Base-by-base conservation (phyloP, 345 rosid species). In the Boechera divaricarpa region DNA sequence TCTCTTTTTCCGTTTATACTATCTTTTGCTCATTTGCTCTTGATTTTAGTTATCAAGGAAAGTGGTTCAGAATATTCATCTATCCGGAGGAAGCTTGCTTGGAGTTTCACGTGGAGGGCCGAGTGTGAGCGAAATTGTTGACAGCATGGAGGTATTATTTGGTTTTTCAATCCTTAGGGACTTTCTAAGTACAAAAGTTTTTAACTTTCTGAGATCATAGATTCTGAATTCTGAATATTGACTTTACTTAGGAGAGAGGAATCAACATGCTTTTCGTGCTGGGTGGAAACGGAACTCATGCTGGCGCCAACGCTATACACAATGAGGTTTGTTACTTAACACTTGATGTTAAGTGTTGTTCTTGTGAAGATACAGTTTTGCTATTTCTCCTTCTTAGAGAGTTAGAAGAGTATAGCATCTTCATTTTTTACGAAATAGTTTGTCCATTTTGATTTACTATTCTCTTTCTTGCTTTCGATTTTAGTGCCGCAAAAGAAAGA, bases 191-290 rank as follows among this genome's bases (percentile, higher is more conserved):
- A 9, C 4, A 9, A n/a, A 64, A 57, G 41, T 8, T 7, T 60
- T 1, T 56, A 15, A 63, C 5, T 51, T 56, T 67, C 28, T 67
- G 8, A 73, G 33, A 63, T 52, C 4, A 52, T 5, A 39, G 57
- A 55, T 55, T 32, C 44, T 38, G 44, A 70, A 53, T 62, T 55
- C 57, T 36, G 51, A 42, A 6, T 36, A 5, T 21, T 38, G 45
- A 57, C 10, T 51, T 42, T 11, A 42, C 71, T 55, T 89, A 93
- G 99, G 88, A 86, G 82, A 93, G 88, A 76, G 96, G 94, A 81
- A 95, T 95, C 90, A 92, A 95, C 91, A 95, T 95, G 99, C 94
- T 95, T 70, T 93, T 95, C 80, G 97, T 95, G 76, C 78, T 95
- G 21, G 99, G 99, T 51, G 97, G 99, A 64, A 93, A 95, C 53